Percentiles rank a stretch among this genome's conserved stretches.
These are phyloP conservation scores for Scheffersomyces insectosa DNA, from an alignment of 1,139 yeast species.

Conservation along the genomic window DNA sequence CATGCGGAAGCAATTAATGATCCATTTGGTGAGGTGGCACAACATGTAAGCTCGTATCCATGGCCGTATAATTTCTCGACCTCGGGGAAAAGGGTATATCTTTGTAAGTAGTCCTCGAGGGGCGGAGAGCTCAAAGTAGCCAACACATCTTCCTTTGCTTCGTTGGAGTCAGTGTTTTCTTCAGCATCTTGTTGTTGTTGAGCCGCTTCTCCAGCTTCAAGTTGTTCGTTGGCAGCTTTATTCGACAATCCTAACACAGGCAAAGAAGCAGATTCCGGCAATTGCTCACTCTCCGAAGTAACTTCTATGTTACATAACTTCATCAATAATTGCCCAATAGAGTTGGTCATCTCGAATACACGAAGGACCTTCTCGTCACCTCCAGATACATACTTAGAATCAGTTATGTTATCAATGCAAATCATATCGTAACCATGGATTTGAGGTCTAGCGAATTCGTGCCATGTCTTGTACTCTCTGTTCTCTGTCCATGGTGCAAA, in stretches of 20 bases:
- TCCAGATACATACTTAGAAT: slow-evolving; percentile 78
- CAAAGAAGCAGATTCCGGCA: slow-evolving; percentile 82
- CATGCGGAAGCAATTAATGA: slow-evolving; percentile 84
- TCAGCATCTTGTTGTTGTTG: slow-evolving; percentile 37
- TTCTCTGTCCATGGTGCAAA: slow-evolving; percentile 59
- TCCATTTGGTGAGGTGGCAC: slow-evolving; percentile 71
- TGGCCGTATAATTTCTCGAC: slow-evolving; percentile 93
- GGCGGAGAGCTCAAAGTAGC: slow-evolving; percentile 62
- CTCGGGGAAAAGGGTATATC: slow-evolving; percentile 94
- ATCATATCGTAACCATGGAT: slow-evolving; percentile 98
- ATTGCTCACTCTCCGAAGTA: slow-evolving; percentile 21
- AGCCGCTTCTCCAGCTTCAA: slow-evolving; percentile 41
- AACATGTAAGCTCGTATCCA: slow-evolving; percentile 88
- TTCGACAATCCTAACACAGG: slow-evolving; percentile 95
- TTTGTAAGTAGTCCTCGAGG: slow-evolving; percentile 83
- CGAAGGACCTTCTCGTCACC: slow-evolving; percentile 95
- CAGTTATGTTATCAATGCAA: slow-evolving; percentile 64
- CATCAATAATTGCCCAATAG: slow-evolving; percentile 64
- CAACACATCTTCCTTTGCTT: slow-evolving; percentile 45
- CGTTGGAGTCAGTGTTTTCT: slow-evolving; percentile 35
- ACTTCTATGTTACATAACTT: slow-evolving; percentile 51
- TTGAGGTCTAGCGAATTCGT: slow-evolving; percentile 94
- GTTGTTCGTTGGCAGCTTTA: slow-evolving; percentile 66
- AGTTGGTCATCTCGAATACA: slow-evolving; percentile 86
- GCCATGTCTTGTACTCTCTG: slow-evolving; percentile 55